These are phyloP conservation scores for Rhodomyrtus tomentosa DNA, from an alignment of 345 rosid species.

Conservation along the genomic window DNA sequence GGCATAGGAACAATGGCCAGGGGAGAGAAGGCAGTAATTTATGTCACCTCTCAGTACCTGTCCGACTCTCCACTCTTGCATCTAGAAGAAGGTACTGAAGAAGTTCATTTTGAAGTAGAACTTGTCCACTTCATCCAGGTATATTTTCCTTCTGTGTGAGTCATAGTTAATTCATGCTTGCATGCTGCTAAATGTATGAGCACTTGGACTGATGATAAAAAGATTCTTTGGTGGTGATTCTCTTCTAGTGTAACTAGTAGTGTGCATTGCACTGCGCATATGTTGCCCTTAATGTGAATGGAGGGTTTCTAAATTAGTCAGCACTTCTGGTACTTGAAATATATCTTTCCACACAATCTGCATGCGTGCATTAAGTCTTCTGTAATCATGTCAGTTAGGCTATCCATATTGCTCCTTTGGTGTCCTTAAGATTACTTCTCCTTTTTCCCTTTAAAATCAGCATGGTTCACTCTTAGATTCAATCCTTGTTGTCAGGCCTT, in stretches of 20 bases:
- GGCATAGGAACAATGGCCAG: constrained; percentile 91
- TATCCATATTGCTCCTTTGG: not conserved
- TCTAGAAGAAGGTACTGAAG: constrained; percentile 51
- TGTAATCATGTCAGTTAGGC: not conserved
- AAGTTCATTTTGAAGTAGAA: constrained; percentile 90
- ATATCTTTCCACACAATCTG: not conserved
- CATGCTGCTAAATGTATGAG: not conserved
- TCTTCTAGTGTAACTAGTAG: not conserved
- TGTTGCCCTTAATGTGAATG: not conserved
- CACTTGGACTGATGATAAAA: not conserved
- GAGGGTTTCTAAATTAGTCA: not conserved
- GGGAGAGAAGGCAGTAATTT: constrained; percentile 80
- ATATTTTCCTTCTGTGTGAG: not conserved
- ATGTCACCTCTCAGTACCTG: constrained; percentile 62
- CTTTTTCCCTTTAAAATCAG: not conserved
- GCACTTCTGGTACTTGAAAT: not conserved
- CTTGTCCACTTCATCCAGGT: constrained; percentile 93
- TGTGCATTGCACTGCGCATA: not conserved
- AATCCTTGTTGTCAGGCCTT: not conserved
- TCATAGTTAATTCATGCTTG: not conserved
- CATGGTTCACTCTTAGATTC: not conserved
- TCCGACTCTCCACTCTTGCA: constrained; percentile 61
- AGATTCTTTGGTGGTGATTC: not conserved
- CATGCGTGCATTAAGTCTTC: not conserved
- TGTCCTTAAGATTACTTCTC: not conserved